Percentiles rank a stretch among this genome's conserved stretches.
Evolutionary conservation across 1,284 basidiomycete genomes (phyloP).

Genomic region (Thelephora terrestris): DNA sequence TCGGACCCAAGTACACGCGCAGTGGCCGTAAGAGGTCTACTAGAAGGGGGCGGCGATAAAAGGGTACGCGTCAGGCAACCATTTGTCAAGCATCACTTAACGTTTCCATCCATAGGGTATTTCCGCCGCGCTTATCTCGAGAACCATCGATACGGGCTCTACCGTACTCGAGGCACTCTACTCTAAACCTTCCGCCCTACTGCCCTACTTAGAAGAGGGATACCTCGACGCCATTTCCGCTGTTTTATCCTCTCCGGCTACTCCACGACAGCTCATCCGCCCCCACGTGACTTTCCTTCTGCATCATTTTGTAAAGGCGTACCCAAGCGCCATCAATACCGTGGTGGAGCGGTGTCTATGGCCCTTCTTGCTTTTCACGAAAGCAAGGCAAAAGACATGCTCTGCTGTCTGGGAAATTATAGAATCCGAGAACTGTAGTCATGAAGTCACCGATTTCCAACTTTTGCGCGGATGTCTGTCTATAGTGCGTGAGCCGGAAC

Average conservation of each 20-base stretch:
- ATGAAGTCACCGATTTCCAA: conserved; percentile 23
- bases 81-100: background rate
- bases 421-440: conserved; percentile 20
- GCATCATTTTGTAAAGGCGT: conserved; percentile 28
- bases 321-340: conserved; percentile 21
- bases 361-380: conserved; percentile 65
- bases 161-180: conserved; percentile 63
- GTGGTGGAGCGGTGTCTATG: conserved; percentile 32
- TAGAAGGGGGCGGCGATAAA: conserved; percentile 17
- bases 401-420: conserved; percentile 58
- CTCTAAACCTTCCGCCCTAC: conserved; percentile 32
- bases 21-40: conserved; percentile 40
- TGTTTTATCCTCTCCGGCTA: conserved; percentile 32
- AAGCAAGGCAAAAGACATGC: conserved; percentile 53
- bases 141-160: conserved; percentile 54
- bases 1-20: conserved; percentile 40
- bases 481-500: conserved; percentile 27
- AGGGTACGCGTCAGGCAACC: no score
- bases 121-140: conserved; percentile 41
- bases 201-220: conserved; percentile 28
- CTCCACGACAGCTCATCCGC: conserved; percentile 35
- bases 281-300: conserved; percentile 58
- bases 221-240: conserved; percentile 31
- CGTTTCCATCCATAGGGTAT: background rate
- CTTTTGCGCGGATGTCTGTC: conserved; percentile 39